phyloP scores from a whole-genome alignment of 306 rosid species.

The Prosopis cineraria region DNA sequence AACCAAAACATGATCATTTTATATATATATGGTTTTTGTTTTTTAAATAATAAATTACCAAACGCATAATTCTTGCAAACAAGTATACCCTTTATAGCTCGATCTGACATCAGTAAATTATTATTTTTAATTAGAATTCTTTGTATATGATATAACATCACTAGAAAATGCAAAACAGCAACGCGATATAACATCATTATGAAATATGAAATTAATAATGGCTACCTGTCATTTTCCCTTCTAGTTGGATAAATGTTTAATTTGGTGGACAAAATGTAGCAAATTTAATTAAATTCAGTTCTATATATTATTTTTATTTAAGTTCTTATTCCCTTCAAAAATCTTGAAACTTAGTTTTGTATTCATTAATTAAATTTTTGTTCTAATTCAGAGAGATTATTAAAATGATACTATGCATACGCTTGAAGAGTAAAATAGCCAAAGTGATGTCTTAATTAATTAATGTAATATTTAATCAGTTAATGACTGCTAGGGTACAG shows the following conservation, averaged over 20 bases:
- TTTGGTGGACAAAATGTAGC: too few species aligned
- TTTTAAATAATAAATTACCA: not conserved
- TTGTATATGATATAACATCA: not conserved
- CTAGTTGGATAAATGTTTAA: too few species aligned
- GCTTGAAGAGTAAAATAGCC: too few species aligned
- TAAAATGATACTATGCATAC: too few species aligned
- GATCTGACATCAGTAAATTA: not conserved
- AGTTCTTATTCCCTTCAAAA: too few species aligned
- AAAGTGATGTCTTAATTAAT: not conserved
- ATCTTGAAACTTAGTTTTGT: too few species aligned
- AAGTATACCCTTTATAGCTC: not conserved
- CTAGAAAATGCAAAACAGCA: not conserved
- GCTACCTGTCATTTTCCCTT: not conserved
- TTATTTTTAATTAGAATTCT: not conserved
- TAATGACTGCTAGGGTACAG: not conserved
- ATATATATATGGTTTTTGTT: not conserved
- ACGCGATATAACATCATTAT: not conserved
- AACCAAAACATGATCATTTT: not conserved
- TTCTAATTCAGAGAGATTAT: too few species aligned
- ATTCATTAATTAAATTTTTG: too few species aligned
- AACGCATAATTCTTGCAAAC: not conserved
- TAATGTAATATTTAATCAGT: too few species aligned
- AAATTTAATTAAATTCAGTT: too few species aligned
- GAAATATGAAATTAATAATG: too few species aligned
- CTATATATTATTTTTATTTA: too few species aligned